Evolutionary conservation across 768 basidiomycete genomes (phyloP).

Genomic region (Naganishia kalamii): DNA sequence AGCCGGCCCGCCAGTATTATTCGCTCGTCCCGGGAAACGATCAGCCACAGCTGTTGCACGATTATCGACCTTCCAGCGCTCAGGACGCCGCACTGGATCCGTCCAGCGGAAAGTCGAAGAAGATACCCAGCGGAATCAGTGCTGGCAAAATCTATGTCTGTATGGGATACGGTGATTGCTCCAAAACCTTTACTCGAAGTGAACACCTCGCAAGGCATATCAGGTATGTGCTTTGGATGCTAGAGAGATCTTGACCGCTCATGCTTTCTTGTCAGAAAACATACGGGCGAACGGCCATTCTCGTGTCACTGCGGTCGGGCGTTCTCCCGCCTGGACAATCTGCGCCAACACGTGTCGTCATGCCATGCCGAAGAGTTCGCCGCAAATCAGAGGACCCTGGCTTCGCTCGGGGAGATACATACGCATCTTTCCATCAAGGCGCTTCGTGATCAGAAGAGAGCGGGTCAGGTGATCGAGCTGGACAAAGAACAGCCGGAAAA

Average conservation of each 20-base stretch:
- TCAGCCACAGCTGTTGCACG: not conserved
- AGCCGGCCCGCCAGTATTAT: not conserved
- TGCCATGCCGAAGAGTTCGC: slow-evolving; percentile 79
- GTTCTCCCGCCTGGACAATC: slow-evolving; percentile 91
- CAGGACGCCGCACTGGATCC: not conserved
- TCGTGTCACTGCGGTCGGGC: slow-evolving; percentile 91
- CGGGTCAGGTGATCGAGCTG: slow-evolving; percentile 44
- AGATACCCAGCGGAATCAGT: slow-evolving; percentile 19
- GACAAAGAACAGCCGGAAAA: slow-evolving; percentile 40
- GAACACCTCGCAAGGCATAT: slow-evolving; percentile 95
- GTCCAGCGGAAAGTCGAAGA: not conserved
- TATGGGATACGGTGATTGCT: slow-evolving; percentile 86
- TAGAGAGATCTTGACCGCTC: not conserved
- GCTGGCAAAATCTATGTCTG: slow-evolving; percentile 81
- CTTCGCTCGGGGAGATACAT: slow-evolving; percentile 42
- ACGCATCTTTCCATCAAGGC: slow-evolving; percentile 41
- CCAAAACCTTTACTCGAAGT: slow-evolving; percentile 91
- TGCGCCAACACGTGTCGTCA: slow-evolving; percentile 93
- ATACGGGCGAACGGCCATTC: slow-evolving; percentile 95
- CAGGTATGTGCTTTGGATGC: slow-evolving; percentile 55
- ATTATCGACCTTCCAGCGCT: not conserved
- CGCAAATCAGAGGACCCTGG: slow-evolving; percentile 43
- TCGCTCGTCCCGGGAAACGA: not conserved
- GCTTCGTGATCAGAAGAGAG: slow-evolving; percentile 40
- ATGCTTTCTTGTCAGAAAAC: slow-evolving; percentile 61